phyloP scores from a whole-genome alignment of 176 grass and related monocot species.

The bread wheat (Triticum aestivum) region IWGSC_CS_RefSeq_v2.1 NC_057808.1:208931545-208932044 shows the following conservation, averaged over 20 bases:
- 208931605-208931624: conserved; percentile 61
- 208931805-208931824: conserved; percentile 10
- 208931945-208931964: neutral
- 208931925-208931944: conserved; percentile 5
- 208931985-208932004: neutral
- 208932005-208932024: conserved; percentile 76
- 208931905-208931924: neutral
- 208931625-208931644: conserved; percentile 98
- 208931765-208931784: conserved; percentile 19
- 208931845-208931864: conserved; percentile 84
- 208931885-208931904: conserved; percentile 38
- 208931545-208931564: neutral
- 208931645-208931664: conserved; percentile 94
- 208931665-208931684: conserved; percentile 85
- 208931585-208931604: conserved; percentile 2
- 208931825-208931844: conserved; percentile 65
- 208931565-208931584: neutral
- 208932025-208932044: conserved; percentile 89
- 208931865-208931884: conserved; percentile 97
- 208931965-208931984: neutral
- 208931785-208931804: conserved; percentile 10
- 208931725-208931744: conserved; percentile 21
- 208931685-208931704: conserved; percentile 78
- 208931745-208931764: conserved; percentile 15
- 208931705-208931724: conserved; percentile 76